A percentile compares a stretch with the other conserved stretches of the same genome.
phyloP scores from a whole-genome alignment of 306 rosid genomes.

The Vigna hirtella region DNA sequence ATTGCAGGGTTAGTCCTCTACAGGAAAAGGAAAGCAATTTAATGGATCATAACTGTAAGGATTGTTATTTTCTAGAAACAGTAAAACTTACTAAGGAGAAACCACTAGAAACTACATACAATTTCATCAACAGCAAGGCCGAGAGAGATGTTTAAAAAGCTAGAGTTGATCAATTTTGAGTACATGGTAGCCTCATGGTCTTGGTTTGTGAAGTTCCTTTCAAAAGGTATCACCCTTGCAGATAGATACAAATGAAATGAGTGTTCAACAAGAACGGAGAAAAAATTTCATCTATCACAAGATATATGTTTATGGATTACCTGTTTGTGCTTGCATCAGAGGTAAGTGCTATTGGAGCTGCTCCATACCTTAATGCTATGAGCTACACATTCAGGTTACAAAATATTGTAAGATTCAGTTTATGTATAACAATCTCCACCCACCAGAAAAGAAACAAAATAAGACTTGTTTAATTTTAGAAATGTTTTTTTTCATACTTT shows the following conservation, averaged over 20 bases:
- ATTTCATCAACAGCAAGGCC: constrained; percentile 73
- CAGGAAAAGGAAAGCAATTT: constrained; percentile 30
- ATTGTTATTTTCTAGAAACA: constrained; percentile 7
- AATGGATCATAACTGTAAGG: background rate
- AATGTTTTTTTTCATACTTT: no score
- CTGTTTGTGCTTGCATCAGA: constrained; percentile 48
- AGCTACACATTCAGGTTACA: constrained; percentile 56
- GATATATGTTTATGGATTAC: constrained; percentile 44
- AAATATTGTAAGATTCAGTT: constrained; percentile 3
- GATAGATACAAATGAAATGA: constrained; percentile 29
- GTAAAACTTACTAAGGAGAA: background rate
- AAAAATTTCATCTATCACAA: background rate
- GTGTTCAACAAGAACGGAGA: constrained; percentile 5
- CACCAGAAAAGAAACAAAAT: background rate
- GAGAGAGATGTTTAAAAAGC: constrained; percentile 64
- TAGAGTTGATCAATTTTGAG: constrained; percentile 67
- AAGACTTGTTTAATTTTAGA: background rate
- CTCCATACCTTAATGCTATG: constrained; percentile 85
- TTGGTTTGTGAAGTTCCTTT: constrained; percentile 58
- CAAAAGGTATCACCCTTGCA: constrained; percentile 29
- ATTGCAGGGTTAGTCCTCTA: constrained; percentile 64
- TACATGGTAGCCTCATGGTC: constrained; percentile 58
- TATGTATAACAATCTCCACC: constrained; percentile 29
- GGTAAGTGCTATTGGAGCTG: constrained; percentile 69
- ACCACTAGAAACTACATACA: constrained; percentile 56